Evolutionary conservation across 192 early-diverging fungal genomes (phyloP).

Genomic region (Backusella psychrophila): DNA sequence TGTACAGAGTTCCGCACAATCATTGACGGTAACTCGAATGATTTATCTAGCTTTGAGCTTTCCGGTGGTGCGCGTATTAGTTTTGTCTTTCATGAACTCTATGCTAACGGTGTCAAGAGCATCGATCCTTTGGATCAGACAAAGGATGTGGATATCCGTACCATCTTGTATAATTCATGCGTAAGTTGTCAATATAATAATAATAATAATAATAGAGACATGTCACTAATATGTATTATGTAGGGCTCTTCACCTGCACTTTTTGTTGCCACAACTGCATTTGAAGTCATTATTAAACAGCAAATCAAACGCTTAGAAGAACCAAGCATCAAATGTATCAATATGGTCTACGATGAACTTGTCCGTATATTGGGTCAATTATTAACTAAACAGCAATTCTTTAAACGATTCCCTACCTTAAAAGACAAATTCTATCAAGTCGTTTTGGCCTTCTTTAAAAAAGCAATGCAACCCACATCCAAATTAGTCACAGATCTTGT

Average conservation of each 20-base stretch:
- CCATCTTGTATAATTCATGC: constrained; percentile 97
- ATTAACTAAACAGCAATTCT: constrained; percentile 85
- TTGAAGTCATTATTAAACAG: constrained; percentile 98
- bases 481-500: constrained; percentile 94
- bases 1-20: constrained; percentile 95
- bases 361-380: constrained; percentile 94
- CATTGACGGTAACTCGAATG: constrained; percentile 94
- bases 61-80: constrained; percentile 98
- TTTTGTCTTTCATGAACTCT: constrained; percentile 99
- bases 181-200: constrained; percentile 29
- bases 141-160: constrained; percentile 98
- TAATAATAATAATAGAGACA: neutral
- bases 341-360: constrained; percentile 97
- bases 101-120: constrained; percentile 82
- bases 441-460: constrained; percentile 95
- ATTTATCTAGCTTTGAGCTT: constrained; percentile 92
- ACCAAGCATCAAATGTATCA: constrained; percentile 92
- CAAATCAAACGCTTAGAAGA: constrained; percentile 99
- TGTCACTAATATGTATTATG: neutral
- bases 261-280: constrained; percentile 97
- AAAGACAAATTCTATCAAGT: constrained; percentile 92
- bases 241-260: constrained; percentile 95
- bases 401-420: constrained; percentile 95
- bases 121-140: constrained; percentile 99
- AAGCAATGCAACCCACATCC: constrained; percentile 86